These are phyloP conservation scores for Camelina hispida DNA, from an alignment of 345 rosid genomes.

Conservation along the genomic window DNA sequence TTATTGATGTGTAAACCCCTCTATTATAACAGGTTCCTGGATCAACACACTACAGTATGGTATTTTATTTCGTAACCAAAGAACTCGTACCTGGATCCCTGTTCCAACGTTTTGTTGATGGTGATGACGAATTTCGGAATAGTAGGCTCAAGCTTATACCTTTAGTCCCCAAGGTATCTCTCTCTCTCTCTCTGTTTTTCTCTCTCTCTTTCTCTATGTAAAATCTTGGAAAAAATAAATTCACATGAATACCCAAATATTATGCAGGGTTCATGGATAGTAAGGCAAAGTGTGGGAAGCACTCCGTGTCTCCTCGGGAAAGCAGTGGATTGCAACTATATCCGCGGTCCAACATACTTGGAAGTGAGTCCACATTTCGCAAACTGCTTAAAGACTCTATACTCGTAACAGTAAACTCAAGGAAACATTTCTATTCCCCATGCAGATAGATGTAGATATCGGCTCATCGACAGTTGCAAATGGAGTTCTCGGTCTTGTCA, in stretches of 20 bases:
- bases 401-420: background rate
- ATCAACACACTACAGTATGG: constrained; percentile 97
- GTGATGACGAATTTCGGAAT: constrained; percentile 97
- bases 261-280: constrained; percentile 97
- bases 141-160: constrained; percentile 98
- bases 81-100: constrained; percentile 76
- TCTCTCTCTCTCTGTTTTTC: background rate
- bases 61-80: constrained; percentile 82
- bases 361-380: constrained; percentile 56
- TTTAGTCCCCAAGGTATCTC: constrained; percentile 82
- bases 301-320: constrained; percentile 96
- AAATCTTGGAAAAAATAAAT: background rate
- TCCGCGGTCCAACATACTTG: constrained; percentile 80
- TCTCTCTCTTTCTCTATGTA: background rate
- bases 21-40: constrained; percentile 75
- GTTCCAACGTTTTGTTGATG: constrained; percentile 92
- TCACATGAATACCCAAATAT: background rate
- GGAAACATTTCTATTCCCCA: background rate
- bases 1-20: background rate
- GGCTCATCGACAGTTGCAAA: constrained; percentile 99
- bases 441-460: constrained; percentile 91
- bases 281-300: constrained; percentile 98
- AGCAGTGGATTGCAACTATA: constrained; percentile 95
- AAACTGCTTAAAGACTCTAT: too few species aligned
- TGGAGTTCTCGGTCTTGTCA: constrained; percentile 97